phyloP scores from a whole-genome alignment of 2,329 filamentous ascomycete genomes.

The Chaetomiaceae sp. region DNA sequence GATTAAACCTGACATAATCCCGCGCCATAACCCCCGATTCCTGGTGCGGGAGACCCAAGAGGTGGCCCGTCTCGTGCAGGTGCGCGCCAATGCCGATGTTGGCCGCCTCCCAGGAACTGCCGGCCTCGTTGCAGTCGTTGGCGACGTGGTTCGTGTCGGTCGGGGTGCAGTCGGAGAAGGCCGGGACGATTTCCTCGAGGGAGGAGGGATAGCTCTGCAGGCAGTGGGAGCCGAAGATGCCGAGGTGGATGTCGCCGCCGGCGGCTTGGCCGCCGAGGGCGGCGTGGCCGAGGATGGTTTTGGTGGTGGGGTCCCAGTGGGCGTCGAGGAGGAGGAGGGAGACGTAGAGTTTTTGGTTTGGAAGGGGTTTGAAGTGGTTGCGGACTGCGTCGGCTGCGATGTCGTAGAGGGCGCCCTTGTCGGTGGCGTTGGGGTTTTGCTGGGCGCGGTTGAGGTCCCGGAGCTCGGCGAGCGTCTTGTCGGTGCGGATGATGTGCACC shows the following conservation, averaged over 20 bases:
- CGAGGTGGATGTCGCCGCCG: conserved; percentile 70
- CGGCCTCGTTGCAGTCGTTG: conserved; percentile 82
- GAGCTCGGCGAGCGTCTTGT: conserved; percentile 82
- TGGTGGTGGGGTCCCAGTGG: conserved; percentile 73
- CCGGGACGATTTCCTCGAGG: conserved; percentile 84
- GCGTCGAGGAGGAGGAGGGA: conserved; percentile 82
- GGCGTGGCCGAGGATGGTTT: conserved; percentile 73
- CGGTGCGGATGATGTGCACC: conserved; percentile 76
- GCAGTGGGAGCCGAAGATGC: conserved; percentile 87
- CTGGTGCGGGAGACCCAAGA: conserved; percentile 87
- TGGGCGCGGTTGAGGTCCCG: conserved; percentile 73
- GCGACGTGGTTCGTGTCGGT: conserved; percentile 77
- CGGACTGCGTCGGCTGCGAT: conserved; percentile 76
- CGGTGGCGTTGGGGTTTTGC: conserved; percentile 65
- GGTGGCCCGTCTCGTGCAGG: conserved; percentile 82
- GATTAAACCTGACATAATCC: conserved; percentile 80
- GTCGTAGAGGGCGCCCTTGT: conserved; percentile 68
- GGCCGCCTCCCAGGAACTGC: conserved; percentile 92
- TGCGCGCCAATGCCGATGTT: conserved; percentile 93
- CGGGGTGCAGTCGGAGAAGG: conserved; percentile 84
- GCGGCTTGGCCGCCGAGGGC: conserved; percentile 77
- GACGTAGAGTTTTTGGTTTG: conserved; percentile 82
- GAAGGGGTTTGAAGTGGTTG: conserved; percentile 67
- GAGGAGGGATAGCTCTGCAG: conserved; percentile 86
- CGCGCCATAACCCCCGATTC: conserved; percentile 88